Evolutionary conservation across 306 rosid genomes (phyloP).

Genomic region (Lathyrus oleraceus): DNA sequence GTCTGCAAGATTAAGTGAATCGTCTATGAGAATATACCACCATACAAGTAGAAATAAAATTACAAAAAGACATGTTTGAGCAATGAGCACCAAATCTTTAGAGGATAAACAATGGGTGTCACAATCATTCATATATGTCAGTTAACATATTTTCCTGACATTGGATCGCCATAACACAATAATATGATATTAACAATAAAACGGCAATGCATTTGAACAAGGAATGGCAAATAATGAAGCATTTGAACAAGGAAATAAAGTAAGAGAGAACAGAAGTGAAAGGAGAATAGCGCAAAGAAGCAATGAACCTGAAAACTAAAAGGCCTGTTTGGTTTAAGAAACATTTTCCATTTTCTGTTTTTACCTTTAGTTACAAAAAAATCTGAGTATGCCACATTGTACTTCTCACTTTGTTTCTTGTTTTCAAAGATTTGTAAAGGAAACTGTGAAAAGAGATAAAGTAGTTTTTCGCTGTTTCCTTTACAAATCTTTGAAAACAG

Average conservation of each 20-base stretch:
- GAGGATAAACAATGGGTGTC: conserved; percentile 19
- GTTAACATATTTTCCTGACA: conserved; percentile 4
- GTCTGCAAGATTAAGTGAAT: conserved; percentile 59
- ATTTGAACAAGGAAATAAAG: conserved; percentile 18
- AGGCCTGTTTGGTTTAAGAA: background rate
- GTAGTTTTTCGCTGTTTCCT: background rate
- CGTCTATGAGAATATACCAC: conserved; percentile 26
- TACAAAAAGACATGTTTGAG: background rate
- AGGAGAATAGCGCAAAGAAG: conserved; percentile 23
- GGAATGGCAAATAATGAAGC: conserved; percentile 15
- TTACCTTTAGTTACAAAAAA: background rate
- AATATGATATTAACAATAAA: conserved; percentile 2
- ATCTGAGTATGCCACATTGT: background rate
- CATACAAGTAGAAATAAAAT: background rate
- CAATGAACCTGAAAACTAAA: conserved; percentile 15
- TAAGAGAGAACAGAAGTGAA: conserved; percentile 1
- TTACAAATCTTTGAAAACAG: background rate
- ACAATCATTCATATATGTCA: conserved; percentile 11
- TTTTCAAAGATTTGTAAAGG: background rate
- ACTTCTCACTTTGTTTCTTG: background rate
- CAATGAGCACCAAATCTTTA: background rate
- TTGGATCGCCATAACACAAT: background rate
- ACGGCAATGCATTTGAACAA: background rate
- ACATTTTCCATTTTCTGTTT: background rate
- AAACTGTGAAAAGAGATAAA: background rate